Evolutionary conservation across 75 land plant genomes (phyloP), one percentile per base, ranked within the genome.

Genomic region (Pinus tabuliformis): DNA sequence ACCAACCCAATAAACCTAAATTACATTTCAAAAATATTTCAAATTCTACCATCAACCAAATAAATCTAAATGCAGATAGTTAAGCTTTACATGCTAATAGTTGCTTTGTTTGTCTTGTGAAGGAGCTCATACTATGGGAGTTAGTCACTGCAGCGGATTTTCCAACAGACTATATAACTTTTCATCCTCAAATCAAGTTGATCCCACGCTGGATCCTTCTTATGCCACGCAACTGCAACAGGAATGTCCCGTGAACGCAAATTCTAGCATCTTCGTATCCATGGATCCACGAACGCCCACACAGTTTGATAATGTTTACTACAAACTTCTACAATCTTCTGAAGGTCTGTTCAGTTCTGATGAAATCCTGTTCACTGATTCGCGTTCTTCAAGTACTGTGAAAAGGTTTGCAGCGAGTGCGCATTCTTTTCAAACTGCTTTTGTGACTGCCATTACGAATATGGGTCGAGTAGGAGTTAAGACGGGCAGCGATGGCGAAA

Each of bases 71-170:
- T n/a, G n/a, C n/a, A n/a, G n/a, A n/a, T 66, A 52, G n/a, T n/a
- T n/a, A n/a, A n/a, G n/a, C n/a, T n/a, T n/a, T n/a, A n/a, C n/a
- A n/a, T n/a, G n/a, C n/a, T n/a, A n/a, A n/a, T n/a, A n/a, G n/a
- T n/a, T n/a, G n/a, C n/a, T n/a, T n/a, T n/a, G n/a, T n/a, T n/a
- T n/a, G n/a, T n/a, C n/a, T n/a, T n/a, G n/a, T 60, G 85, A 87
- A 90, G 92, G 72, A 5, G 93, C 93, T 0, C 98, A 95, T 77
- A 89, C 96, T 24, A 56, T 95, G 5, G 98, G 98, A 42, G 78
- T 94, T 64, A 78, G 89, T 16, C 93, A 89, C 77, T 95, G 98
- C 77, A 58, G 68, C 65, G 62, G 76, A 22, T 84, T 95, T 73
- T 17, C 86, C 1, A 79, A 81, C 78, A 78, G 95, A 60, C 78